Conservation (phyloP, 2,329 filamentous ascomycete genomes). For the Ophiostoma populinum region DNA sequence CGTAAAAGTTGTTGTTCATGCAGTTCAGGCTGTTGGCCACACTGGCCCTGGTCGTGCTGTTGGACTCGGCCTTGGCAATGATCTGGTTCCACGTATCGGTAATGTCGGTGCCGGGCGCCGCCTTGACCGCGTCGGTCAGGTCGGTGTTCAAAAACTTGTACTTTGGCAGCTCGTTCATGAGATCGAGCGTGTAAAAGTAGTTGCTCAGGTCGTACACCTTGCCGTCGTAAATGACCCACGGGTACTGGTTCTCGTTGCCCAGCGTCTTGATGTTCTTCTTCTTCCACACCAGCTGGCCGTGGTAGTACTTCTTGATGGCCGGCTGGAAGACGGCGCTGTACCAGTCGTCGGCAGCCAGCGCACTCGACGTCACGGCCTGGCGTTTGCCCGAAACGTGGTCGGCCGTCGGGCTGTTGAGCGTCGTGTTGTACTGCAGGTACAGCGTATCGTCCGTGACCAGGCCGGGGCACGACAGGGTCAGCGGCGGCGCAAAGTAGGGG, state of each 20-base stretch:
- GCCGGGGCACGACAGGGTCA: slow-evolving; percentile 56
- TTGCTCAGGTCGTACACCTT: slow-evolving; percentile 79
- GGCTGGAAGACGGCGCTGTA: slow-evolving; percentile 60
- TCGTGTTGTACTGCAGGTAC: slow-evolving; percentile 46
- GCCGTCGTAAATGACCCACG: slow-evolving; percentile 65
- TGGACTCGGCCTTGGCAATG: slow-evolving; percentile 29
- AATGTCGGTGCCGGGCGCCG: slow-evolving; percentile 67
- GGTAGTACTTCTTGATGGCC: slow-evolving; percentile 68
- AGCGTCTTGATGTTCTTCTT: slow-evolving; percentile 40
- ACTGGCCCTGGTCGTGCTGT: slow-evolving; percentile 29
- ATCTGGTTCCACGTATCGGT: slow-evolving; percentile 45
- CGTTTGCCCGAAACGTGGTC: slow-evolving; percentile 53
- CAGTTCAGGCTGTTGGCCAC: slow-evolving; percentile 59
- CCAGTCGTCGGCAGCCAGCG: slow-evolving; percentile 52
- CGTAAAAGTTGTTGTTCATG: slow-evolving; percentile 67
- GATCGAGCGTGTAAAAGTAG: slow-evolving; percentile 64
- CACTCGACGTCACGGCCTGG: slow-evolving; percentile 36
- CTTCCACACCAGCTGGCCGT: slow-evolving; percentile 68
- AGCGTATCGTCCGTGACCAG: slow-evolving; percentile 45
- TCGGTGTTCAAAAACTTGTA: slow-evolving; percentile 59
- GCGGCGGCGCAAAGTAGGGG: slow-evolving; percentile 68
- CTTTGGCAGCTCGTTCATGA: slow-evolving; percentile 31
- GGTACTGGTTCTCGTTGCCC: slow-evolving; percentile 48
- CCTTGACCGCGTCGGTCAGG: slow-evolving; percentile 50
- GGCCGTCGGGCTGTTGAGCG: slow-evolving; percentile 35